Evolutionary conservation across 2,329 filamentous ascomycete genomes (phyloP), one percentile per base, ranked within the genome.

Genomic region (Penicillium sclerotigenum): DNA sequence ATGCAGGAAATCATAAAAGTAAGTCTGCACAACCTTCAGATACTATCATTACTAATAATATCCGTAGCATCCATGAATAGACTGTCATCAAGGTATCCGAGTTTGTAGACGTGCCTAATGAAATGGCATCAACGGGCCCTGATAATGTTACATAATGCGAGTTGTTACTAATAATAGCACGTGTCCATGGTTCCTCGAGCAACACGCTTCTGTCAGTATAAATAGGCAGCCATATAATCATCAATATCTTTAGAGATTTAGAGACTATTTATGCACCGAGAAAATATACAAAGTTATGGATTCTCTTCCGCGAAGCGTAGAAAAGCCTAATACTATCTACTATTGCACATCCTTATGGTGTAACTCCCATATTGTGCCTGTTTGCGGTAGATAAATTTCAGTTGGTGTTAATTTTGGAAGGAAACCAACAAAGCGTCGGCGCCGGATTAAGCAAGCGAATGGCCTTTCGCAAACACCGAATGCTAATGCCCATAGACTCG

Each of bases 81-180:
- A 28, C 26, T 28, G 26, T 9, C 26, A 28, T 28, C 26, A 28
- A 28, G 26, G 26, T 28, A 28, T 9, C 26, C 26, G 8, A 9
- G 26, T 28, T 28, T 28, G 26, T 28, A n/a, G n/a, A n/a, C n/a
- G n/a, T n/a, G n/a, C 14, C 33, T 38, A 20, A 20, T 37, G 36
- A 38, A 20, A 20, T 38, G 36, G 31, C 31, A 33, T 38, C 18
- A 38, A 20, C 4, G 14, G 36, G 36, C 11, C 47, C 38, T 38
- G 29, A 26, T 36, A 24, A 36, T 45, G 29, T 45, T 45, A 26
- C 49, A n/a, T 28, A 29, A 52, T 36, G 4, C 22, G 22, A 20
- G n/a, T 38, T 18, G 20, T 3, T 43, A 22, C 49, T 47, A 52
- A 47, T 13, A 52, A 52, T 52, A 52, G 40, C n/a, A 34, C 48